Conservation (phyloP, 441 rosid genomes). For the Geranium incanum region DNA sequence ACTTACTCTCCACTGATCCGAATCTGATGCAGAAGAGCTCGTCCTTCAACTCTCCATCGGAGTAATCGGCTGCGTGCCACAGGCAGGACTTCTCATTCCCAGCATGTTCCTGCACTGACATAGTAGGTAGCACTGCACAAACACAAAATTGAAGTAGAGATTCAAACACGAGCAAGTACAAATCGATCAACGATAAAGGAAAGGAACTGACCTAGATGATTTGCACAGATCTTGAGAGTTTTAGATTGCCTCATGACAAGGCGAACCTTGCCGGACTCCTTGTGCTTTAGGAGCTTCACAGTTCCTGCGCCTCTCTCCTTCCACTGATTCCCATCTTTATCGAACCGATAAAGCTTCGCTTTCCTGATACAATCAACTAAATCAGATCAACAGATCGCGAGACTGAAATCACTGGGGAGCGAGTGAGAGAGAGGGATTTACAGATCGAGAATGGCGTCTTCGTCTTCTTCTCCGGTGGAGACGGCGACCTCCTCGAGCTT, state of each 20-base stretch:
- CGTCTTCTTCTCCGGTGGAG: constrained; percentile 83
- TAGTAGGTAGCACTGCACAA: constrained; percentile 8
- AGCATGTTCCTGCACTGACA: constrained; percentile 7
- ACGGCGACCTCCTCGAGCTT: constrained; percentile 79
- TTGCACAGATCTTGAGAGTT: constrained; percentile 90
- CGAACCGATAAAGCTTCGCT: constrained; percentile 69
- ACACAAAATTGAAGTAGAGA: not conserved
- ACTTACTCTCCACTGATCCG: not conserved
- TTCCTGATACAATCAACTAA: constrained; percentile 34
- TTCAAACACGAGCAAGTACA: not conserved
- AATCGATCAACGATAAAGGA: not conserved
- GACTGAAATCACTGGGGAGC: not conserved
- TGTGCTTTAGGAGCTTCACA: constrained; percentile 73
- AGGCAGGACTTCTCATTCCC: constrained; percentile 6
- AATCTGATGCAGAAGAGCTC: not conserved
- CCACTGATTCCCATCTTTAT: constrained; percentile 78
- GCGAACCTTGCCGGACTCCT: constrained; percentile 52
- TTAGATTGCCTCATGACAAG: constrained; percentile 83
- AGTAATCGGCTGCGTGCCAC: constrained; percentile 7
- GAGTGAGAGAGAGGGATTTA: constrained; percentile 18
- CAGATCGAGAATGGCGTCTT: constrained; percentile 76
- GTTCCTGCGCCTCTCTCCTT: constrained; percentile 87
- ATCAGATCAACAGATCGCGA: no score
- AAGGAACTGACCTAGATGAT: constrained; percentile 55
- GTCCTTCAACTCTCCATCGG: constrained; percentile 11